Evolutionary conservation across 2,329 filamentous ascomycete species (phyloP), one percentile per base, ranked within the genome.

Genomic region (Calonectria henricotiae): DNA sequence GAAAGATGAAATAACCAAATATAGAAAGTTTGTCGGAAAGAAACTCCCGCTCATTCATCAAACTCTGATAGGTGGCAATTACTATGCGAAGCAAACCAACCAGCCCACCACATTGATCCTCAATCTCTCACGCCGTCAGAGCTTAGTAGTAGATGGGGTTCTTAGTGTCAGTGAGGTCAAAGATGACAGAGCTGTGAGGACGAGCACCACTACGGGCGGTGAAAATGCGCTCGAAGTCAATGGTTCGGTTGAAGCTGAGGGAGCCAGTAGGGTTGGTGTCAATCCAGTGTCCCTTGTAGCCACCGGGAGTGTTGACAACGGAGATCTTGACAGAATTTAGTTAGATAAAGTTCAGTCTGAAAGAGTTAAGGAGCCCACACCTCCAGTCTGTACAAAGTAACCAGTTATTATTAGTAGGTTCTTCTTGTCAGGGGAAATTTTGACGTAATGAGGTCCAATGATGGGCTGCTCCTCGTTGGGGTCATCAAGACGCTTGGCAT

Each of bases 331-430:
- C n/a, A 11, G 3, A 6, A 47, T 27, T 25, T 54, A 13, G 67
- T 76, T 41, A 77, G 73, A 17, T 13, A 62, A 25, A 25, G 4
- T 1, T 35, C 7, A 47, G 5, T 47, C 1, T 1, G 0, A 27
- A 9, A 6, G 7, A 2, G 30, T 3, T 13, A 3, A 17, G 3
- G 13, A 20, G 60, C 78, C 74, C 76, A 82, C 81, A 70, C 89
- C 86, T 30, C 89, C 89, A 11, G 86, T 88, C 80, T 91, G 89
- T 3, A 92, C 88, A 75, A 91, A 91, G 82, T 91, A 91, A 63
- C 90, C 90, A n/a, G 88, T 90, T 15, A 91, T 90, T 15, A 91
- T 89, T 2, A 91, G 83, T 17, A 91, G 79, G 77, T 91, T 88
- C 84, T 90, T 90, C 83, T 91, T 89, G 73, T 91, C 89, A 0